Evolutionary conservation across 495 filamentous ascomycete genomes (phyloP).

Genomic region (Beverwykella pulmonaria): DNA sequence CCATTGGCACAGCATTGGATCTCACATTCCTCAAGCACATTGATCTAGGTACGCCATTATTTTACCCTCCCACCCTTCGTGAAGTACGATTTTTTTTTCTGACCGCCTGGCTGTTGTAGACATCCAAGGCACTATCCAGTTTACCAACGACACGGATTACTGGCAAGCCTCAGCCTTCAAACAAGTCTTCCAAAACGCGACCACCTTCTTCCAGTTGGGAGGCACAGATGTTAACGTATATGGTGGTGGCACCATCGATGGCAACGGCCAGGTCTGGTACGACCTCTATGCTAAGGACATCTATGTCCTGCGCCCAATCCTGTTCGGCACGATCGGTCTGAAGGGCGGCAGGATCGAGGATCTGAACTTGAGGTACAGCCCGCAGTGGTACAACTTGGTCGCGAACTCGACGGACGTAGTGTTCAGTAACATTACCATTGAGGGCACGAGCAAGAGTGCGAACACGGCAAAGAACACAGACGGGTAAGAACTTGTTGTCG

Average conservation of each 20-base stretch:
- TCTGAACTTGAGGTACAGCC: constrained; percentile 64
- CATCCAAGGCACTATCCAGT: constrained; percentile 60
- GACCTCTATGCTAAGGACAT: constrained; percentile 47
- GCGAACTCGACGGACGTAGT: constrained; percentile 69
- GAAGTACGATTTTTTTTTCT: not conserved
- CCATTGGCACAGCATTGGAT: constrained; percentile 66
- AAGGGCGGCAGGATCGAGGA: constrained; percentile 63
- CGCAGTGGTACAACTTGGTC: constrained; percentile 70
- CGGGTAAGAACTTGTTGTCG: constrained; percentile 32
- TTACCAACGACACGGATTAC: constrained; percentile 68
- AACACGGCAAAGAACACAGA: constrained; percentile 66
- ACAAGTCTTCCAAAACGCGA: constrained; percentile 65
- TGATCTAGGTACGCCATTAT: constrained; percentile 51
- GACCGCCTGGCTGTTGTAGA: constrained; percentile 40
- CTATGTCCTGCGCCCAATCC: constrained; percentile 62
- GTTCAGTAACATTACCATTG: constrained; percentile 67
- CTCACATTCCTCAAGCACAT: constrained; percentile 65
- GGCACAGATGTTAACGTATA: constrained; percentile 71
- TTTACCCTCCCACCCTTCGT: not conserved
- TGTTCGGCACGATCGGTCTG: constrained; percentile 65
- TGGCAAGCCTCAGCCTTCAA: constrained; percentile 65
- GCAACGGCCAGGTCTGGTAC: constrained; percentile 74
- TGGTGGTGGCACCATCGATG: constrained; percentile 63
- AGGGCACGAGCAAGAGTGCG: constrained; percentile 54
- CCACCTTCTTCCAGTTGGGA: constrained; percentile 70